phyloP scores from a whole-genome alignment of 805 yeast genomes.

The Spathaspora girioi region DNA sequence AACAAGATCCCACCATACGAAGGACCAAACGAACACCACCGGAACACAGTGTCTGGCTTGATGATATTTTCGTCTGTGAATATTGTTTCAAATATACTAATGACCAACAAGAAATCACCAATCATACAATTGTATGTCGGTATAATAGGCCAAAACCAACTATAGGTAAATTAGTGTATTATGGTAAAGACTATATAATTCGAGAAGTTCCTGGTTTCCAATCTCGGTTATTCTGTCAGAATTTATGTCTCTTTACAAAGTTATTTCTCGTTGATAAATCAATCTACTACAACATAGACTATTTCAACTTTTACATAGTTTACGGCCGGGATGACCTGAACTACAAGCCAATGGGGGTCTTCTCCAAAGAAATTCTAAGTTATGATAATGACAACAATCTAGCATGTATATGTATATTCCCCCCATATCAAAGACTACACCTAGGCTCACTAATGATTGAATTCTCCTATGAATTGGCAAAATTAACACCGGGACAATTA shows the following conservation, averaged over 20 bases:
- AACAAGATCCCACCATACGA: slow-evolving; percentile 11
- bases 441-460: slow-evolving; percentile 80
- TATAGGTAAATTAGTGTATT: slow-evolving; percentile 69
- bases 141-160: slow-evolving; percentile 28
- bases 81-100: slow-evolving; percentile 81
- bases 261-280: slow-evolving; percentile 88
- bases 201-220: slow-evolving; percentile 64
- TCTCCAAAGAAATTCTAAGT: slow-evolving; percentile 80
- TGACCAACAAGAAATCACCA: slow-evolving; percentile 35
- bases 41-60: slow-evolving; percentile 45
- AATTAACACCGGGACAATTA: slow-evolving; percentile 46
- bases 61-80: slow-evolving; percentile 68
- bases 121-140: slow-evolving; percentile 49
- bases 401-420: slow-evolving; percentile 88
- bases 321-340: slow-evolving; percentile 43
- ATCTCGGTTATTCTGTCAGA: slow-evolving; percentile 71
- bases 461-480: slow-evolving; percentile 75
- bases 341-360: slow-evolving; percentile 77
- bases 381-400: slow-evolving; percentile 74
- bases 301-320: slow-evolving; percentile 74
- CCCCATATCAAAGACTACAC: slow-evolving; percentile 80
- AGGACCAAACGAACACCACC: background rate
- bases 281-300: slow-evolving; percentile 73
- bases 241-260: slow-evolving; percentile 79
- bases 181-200: slow-evolving; percentile 51